Evolutionary conservation across 2,329 filamentous ascomycete species (phyloP), one percentile per base, ranked within the genome.

Genomic region (Beauveria medogensis): DNA sequence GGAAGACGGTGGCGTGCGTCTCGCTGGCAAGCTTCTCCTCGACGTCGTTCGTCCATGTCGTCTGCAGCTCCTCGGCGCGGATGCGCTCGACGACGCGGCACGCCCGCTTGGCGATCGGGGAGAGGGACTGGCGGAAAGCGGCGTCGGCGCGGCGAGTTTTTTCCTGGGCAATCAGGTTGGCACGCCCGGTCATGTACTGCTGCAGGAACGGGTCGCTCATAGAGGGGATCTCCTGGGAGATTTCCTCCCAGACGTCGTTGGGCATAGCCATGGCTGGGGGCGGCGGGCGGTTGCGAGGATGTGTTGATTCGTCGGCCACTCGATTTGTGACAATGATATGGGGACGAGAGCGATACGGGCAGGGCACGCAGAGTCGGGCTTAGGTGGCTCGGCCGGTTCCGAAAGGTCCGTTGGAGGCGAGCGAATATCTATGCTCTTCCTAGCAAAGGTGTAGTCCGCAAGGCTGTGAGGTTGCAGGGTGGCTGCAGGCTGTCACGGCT

Each of bases 11-110:
- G 63, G 84, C 81, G 67, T 85, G 72, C n/a, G 74, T 77, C 60
- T 84, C 76, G 64, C 83, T 81, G 3, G 87, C 86, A 3, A 91
- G 77, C 50, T 80, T 80, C 69, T 92, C 86, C 67, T 93, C 89
- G 55, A 89, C 83, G 51, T 84, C 82, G 37, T 83, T 79, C 10
- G 87, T 91, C 92, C 92, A 96, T 63, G 93, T 77, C 3, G 84
- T 87, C 57, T 81, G 78, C 68, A 87, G 84, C 75, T 97, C 93
- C 67, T 90, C 83, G 56, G 85, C 82, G 48, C 92, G 86, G 69
- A 97, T 94, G 63, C 85, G 83, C 7, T 86, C 83, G 55, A 96
- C 90, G 64, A 97, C 93, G 59, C 82, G 80, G 69, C 89, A 89
- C 34, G 94, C 93, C 70, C 87, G 84, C 63, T 80, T 80, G 4